Evolutionary conservation across 306 rosid genomes (phyloP).

Genomic region (Benincasa hispida): DNA sequence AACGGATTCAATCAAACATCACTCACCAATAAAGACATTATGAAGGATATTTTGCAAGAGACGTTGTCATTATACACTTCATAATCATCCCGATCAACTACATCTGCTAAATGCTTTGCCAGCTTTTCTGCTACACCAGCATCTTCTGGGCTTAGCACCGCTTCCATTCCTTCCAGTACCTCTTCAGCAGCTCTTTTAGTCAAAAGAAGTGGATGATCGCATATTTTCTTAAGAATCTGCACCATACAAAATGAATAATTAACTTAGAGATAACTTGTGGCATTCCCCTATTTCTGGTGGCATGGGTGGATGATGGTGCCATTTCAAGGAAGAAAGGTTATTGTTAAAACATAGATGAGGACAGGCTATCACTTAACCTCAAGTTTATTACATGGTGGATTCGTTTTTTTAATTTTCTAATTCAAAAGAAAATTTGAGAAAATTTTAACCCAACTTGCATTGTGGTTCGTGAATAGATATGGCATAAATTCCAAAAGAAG

Average conservation of each 20-base stretch:
- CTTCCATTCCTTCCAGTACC: conserved; percentile 78
- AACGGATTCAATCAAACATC: background rate
- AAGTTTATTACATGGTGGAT: background rate
- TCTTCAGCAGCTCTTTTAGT: conserved; percentile 94
- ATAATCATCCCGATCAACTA: conserved; percentile 48
- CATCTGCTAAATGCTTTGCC: conserved; percentile 73
- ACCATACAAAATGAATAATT: conserved; percentile 2
- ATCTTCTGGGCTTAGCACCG: conserved; percentile 57
- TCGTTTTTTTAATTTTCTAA: background rate
- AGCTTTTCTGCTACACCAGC: conserved; percentile 50
- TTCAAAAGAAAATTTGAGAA: background rate
- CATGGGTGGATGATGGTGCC: background rate
- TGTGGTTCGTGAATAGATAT: background rate
- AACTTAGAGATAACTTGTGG: background rate
- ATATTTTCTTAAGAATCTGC: conserved; percentile 87
- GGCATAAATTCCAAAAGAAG: background rate
- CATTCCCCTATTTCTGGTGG: background rate
- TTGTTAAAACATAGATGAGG: background rate
- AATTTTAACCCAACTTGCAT: background rate
- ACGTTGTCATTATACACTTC: conserved; percentile 41
- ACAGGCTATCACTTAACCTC: background rate
- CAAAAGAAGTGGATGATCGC: conserved; percentile 82
- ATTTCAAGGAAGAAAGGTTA: background rate
- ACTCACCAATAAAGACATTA: conserved; percentile 71
- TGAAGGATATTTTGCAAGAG: conserved; percentile 77